These are phyloP conservation scores for Purshia tridentata DNA, from an alignment of 306 rosid genomes.

Conservation along the genomic window DNA sequence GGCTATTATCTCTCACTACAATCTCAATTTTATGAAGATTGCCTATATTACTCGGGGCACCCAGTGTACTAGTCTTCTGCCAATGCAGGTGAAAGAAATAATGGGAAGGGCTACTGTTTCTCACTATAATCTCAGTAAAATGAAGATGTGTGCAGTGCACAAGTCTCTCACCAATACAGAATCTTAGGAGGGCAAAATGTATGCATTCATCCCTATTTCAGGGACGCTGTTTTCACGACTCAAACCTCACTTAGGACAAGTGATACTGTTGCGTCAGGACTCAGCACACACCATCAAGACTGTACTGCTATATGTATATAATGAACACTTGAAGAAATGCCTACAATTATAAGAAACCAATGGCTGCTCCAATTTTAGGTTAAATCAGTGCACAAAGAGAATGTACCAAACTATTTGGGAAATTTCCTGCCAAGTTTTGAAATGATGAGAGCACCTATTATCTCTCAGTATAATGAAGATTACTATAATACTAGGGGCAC, in stretches of 20 bases:
- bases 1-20: background rate
- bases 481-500: background rate
- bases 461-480: constrained; percentile 4
- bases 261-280: background rate
- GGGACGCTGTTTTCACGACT: background rate
- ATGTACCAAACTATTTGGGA: background rate
- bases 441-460: background rate
- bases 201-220: background rate
- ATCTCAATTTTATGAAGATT: background rate
- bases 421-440: background rate
- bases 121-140: background rate
- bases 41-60: background rate
- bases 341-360: background rate
- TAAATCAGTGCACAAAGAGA: constrained; percentile 1
- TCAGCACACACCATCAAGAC: no score
- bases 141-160: background rate
- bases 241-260: background rate
- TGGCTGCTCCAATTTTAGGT: background rate
- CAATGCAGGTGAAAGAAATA: constrained; percentile 2
- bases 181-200: no score
- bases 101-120: background rate
- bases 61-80: background rate
- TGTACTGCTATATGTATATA: background rate
- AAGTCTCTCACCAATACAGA: background rate
- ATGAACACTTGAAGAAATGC: background rate